Evolutionary conservation across 2,329 filamentous ascomycete genomes (phyloP), one percentile per base, ranked within the genome.

Genomic region (Paecilomyces sp.): DNA sequence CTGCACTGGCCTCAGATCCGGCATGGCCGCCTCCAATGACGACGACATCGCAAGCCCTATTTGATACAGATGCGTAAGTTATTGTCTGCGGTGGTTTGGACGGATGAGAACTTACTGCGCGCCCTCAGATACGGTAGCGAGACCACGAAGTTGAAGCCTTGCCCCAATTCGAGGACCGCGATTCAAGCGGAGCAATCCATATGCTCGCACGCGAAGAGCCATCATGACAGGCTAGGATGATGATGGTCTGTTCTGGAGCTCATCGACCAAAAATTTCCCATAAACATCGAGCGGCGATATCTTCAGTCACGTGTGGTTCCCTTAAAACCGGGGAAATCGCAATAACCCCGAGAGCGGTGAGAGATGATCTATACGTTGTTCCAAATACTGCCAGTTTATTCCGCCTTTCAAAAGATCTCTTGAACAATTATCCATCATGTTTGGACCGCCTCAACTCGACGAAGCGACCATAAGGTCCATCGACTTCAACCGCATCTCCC

Each of bases 21-120:
- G 94, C 94, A 80, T 99, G 94, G 30, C 94, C 94, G 62, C 94
- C 94, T 58, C 94, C 94, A 63, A 99, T 92, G 1, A 99, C 92
- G 36, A 99, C 83, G 56, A 99, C 94, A 83, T 99, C 93, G 71
- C 90, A 95, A 1, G 85, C 82, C 60, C 88, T 90, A 62, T 12
- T 47, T 7, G 51, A 54, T n/a, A 33, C 15, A 2, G 28, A 50
- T 56, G 15, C 22, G 15, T 28, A 9, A 51, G 28, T 41, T 13
- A 55, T 58, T 33, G 28, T 24, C 18, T 18, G 25, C 25, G 11
- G n/a, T 28, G 50, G 9, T 55, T 54, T 30, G 36, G 51, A 24
- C 25, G 51, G 15, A 22, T 53, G 34, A 55, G 52, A 57, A 61
- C 70, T 34, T 71, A 79, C 76, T 70, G 70, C 25, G 71, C 59